These are phyloP conservation scores for Lecanoromycetidae sp. DNA, from an alignment of 2,329 filamentous ascomycete species.

Conservation along the genomic window DNA sequence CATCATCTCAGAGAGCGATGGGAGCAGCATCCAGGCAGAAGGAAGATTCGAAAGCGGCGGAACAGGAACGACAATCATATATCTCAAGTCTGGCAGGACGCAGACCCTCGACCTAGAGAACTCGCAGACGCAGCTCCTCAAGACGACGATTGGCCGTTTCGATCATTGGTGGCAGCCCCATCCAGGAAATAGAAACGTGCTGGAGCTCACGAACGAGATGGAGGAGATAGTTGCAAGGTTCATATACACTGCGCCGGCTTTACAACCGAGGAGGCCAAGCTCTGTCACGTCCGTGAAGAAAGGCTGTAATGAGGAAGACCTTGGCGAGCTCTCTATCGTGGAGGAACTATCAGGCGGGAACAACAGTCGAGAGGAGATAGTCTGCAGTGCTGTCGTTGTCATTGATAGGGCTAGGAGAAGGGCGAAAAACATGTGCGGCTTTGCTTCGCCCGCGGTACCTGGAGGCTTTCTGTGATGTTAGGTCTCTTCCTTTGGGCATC, in stretches of 20 bases:
- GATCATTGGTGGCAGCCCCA: slow-evolving; percentile 12
- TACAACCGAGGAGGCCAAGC: background rate
- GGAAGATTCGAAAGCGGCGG: slow-evolving; percentile 12
- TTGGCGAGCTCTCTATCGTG: slow-evolving; percentile 10
- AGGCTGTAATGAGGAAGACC: background rate
- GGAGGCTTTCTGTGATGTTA: too few species aligned
- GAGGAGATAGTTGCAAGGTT: slow-evolving; percentile 13
- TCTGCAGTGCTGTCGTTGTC: slow-evolving; percentile 12
- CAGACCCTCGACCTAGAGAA: slow-evolving; percentile 10
- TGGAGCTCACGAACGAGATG: slow-evolving; percentile 10
- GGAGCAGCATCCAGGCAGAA: slow-evolving; percentile 2
- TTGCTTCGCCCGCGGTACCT: too few species aligned
- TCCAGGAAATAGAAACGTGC: slow-evolving; percentile 10
- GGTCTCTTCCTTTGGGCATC: too few species aligned
- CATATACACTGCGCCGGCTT: background rate
- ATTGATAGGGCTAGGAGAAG: slow-evolving; percentile 12
- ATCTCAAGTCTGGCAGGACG: background rate
- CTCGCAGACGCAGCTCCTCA: slow-evolving; percentile 3
- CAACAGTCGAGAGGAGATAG: slow-evolving; percentile 3
- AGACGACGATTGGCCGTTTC: slow-evolving; percentile 6
- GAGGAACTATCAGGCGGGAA: background rate
- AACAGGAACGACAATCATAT: slow-evolving; percentile 12
- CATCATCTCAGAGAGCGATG: slow-evolving; percentile 7
- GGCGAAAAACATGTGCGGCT: slow-evolving; percentile 6
- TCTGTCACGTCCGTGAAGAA: background rate